phyloP scores from a whole-genome alignment of 2,329 filamentous ascomycete genomes.

The Ramularia endophylla region DNA sequence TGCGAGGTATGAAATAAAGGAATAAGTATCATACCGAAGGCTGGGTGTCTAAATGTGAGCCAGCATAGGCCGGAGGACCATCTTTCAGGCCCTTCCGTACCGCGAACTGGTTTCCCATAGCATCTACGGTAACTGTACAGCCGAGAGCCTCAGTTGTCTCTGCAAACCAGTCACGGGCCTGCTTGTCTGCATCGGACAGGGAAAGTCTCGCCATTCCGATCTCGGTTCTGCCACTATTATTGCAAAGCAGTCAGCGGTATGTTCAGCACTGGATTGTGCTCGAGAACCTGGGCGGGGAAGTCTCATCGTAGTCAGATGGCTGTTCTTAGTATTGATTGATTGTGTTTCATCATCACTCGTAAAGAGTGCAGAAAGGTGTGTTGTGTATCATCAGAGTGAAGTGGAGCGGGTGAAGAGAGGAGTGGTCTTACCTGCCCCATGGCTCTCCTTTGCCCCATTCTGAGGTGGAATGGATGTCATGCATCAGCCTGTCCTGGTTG shows the following conservation, averaged over 20 bases:
- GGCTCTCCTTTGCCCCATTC: conserved; percentile 60
- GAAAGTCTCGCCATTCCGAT: conserved; percentile 73
- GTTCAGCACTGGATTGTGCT: conserved; percentile 8
- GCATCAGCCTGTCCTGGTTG: conserved; percentile 55
- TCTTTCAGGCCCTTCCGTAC: conserved; percentile 57
- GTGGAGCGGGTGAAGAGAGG: conserved; percentile 5
- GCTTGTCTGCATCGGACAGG: conserved; percentile 64
- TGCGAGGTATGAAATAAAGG: conserved; percentile 4
- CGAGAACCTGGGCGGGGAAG: background rate
- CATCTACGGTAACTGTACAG: conserved; percentile 62
- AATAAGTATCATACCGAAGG: conserved; percentile 40
- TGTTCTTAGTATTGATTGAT: conserved; percentile 19
- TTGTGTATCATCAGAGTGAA: conserved; percentile 17
- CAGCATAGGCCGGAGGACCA: conserved; percentile 60
- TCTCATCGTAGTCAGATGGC: conserved; percentile 17
- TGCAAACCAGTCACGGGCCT: conserved; percentile 70
- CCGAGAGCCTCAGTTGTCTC: conserved; percentile 56
- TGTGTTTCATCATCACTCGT: conserved; percentile 8
- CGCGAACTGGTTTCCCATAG: conserved; percentile 78
- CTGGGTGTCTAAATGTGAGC: conserved; percentile 57
- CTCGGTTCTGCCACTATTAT: conserved; percentile 43
- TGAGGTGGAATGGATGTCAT: conserved; percentile 59
- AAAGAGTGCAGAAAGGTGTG: background rate
- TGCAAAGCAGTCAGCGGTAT: background rate
- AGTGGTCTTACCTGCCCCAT: conserved; percentile 58